Evolutionary conservation across 306 rosid species (phyloP), one percentile per base, ranked within the genome.

Genomic region (Gastrolobium villosum): DNA sequence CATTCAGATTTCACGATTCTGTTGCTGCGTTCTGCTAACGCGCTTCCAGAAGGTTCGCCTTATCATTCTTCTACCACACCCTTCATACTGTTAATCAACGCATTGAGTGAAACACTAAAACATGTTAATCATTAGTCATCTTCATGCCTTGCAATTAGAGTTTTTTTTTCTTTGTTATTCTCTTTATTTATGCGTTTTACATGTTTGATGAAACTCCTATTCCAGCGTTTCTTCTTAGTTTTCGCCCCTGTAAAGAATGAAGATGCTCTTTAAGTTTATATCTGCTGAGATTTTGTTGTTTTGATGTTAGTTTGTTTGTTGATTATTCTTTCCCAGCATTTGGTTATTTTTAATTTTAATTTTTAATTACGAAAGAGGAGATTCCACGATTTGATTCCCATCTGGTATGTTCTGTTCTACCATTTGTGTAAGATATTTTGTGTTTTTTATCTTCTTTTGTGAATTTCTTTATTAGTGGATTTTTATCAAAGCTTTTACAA

Each of bases 351-450:
- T 20, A 20, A 20, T 20, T 20, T 20, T 20, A 0, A 20, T 20
- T 20, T 20, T 20, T 20, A 20, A 20, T 20, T 20, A 20, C 1
- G 26, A 20, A 20, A 20, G 26, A 20, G 85, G 88, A 49, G 74
- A 72, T 41, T 75, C 83, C 71, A 10, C 85, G 4, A 36, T 53
- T 72, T 87, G 92, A 89, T 79, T 44, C 9, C 44, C 46, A 61
- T 64, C 71, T 57, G 87, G 84, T 88, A 86, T 85, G 72, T 74
- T 35, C 65, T 78, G 35, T 60, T 70, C 59, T 82, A 53, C 64
- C 66, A 57, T 63, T 65, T 64, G 36, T 79, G 77, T 82, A 82
- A 86, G 70, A 83, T 86, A 79, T 75, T 67, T 63, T 31, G 7
- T 65, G 59, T 8, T 72, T 78, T 78, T 11, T n/a, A 66, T 83